These are phyloP conservation scores for Earliella scabrosa DNA, from an alignment of 1,284 basidiomycete genomes.

Conservation along the genomic window DNA sequence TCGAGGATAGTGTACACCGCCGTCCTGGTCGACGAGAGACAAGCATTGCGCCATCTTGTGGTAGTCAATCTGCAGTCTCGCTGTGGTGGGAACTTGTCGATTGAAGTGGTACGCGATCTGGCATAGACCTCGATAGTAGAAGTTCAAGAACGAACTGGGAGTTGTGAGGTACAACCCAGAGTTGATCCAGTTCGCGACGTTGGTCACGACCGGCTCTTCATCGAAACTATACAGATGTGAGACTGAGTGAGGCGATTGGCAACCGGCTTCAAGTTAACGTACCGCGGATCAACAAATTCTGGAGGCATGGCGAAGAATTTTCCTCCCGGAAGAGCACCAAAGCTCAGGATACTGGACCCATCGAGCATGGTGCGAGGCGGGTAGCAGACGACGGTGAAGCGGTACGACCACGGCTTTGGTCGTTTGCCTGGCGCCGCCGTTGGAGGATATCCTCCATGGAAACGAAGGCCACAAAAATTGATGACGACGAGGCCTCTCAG, in stretches of 20 bases:
- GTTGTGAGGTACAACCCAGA: neutral
- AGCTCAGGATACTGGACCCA: neutral
- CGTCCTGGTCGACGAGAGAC: neutral
- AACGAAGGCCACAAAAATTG: neutral
- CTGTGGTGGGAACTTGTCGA: neutral
- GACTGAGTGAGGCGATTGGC: neutral
- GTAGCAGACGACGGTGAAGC: neutral
- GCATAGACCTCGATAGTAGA: neutral
- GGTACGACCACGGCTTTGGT: neutral
- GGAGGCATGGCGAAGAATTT: neutral
- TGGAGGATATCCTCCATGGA: neutral
- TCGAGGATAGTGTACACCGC: neutral
- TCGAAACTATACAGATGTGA: neutral
- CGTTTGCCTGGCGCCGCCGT: neutral
- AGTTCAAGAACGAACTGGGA: neutral
- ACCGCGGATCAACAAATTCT: neutral
- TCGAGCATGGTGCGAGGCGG: neutral
- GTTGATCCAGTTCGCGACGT: neutral
- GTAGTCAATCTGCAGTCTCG: neutral
- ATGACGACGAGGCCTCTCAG: neutral
- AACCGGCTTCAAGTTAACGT: too few relatives aligned
- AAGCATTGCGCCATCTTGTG: neutral
- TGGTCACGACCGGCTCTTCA: neutral
- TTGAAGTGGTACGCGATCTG: neutral
- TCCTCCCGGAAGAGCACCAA: neutral